These are phyloP conservation scores for Pichia sp. DNA, from an alignment of 1,139 yeast genomes.

Conservation along the genomic window DNA sequence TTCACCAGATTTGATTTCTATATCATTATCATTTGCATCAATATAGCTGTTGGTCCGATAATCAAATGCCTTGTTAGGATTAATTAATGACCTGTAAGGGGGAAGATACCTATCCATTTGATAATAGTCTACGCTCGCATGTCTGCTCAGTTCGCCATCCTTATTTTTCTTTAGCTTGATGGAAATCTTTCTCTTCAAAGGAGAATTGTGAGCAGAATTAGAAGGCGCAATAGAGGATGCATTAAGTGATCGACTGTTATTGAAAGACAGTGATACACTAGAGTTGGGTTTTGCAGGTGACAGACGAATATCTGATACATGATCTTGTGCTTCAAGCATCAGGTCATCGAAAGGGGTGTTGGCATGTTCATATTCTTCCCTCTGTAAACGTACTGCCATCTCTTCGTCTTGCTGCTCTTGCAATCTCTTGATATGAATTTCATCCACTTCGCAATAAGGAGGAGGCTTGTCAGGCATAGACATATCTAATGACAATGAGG, in stretches of 20 bases:
- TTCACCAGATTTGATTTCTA: conserved; percentile 7
- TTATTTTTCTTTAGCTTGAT: conserved; percentile 7
- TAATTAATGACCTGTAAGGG: conserved; percentile 32
- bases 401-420: not conserved
- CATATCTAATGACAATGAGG: not conserved
- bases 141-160: conserved; percentile 12
- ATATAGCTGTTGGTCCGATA: conserved; percentile 29
- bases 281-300: not conserved
- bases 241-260: not conserved
- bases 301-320: not conserved
- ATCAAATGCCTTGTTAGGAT: conserved; percentile 31
- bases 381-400: conserved; percentile 2
- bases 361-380: not conserved
- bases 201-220: not conserved
- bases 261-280: not conserved
- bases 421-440: not conserved
- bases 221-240: not conserved
- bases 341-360: not conserved
- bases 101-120: conserved; percentile 28
- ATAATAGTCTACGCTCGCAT: conserved; percentile 17
- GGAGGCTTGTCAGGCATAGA: conserved; percentile 11
- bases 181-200: conserved; percentile 4
- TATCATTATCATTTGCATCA: conserved; percentile 21
- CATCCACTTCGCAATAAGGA: conserved; percentile 13
- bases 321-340: not conserved